Base-by-base conservation (phyloP, 768 basidiomycete genomes). In the Tulasnella sp. region DNA sequence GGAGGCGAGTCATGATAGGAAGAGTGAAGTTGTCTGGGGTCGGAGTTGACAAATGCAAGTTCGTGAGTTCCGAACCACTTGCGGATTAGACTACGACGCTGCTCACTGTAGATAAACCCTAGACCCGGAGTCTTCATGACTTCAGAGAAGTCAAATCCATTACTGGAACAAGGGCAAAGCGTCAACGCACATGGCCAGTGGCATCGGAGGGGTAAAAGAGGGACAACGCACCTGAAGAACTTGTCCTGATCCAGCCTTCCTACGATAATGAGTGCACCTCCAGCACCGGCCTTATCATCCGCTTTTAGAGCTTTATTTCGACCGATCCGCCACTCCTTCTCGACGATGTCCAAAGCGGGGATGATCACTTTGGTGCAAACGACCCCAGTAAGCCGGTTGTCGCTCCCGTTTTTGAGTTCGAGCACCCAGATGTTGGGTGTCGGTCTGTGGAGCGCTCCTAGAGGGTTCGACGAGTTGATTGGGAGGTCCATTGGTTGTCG, bases 201-300 rank as follows among this genome's bases (percentile, higher is more conserved):
- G 14, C 36, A 67, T 65, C n/a, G 29, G 63, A 65, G 6, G 29
- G 32, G 14, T 29, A 35, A 26, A 1, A 22, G n/a, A n/a, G n/a
- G 22, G 62, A 22, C 5, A 34, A 73, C 82, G 35, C 72, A 86
- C 91, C 92, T 91, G 80, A 94, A 94, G 83, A 92, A 94, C 79
- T 93, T 94, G 79, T 93, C 87, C 78, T 94, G 92, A 74, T 84
- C 83, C 74, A 83, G 84, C 73, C 86, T 86, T 3, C 92, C 92
- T 7, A 90, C 88, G 69, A 94, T 88, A 73, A 94, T 88, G 36
- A 94, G 79, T 3, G 90, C 88, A 41, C 91, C 92, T 67, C 83
- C 83, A 36, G 87, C 89, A 7, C 82, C 83, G n/a, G 80, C 80
- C 75, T 83, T 83, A 42, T 64, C 36, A 11, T 40, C 37, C 29